phyloP scores from a whole-genome alignment of 495 filamentous ascomycete species.

The Niebla homalea region DNA sequence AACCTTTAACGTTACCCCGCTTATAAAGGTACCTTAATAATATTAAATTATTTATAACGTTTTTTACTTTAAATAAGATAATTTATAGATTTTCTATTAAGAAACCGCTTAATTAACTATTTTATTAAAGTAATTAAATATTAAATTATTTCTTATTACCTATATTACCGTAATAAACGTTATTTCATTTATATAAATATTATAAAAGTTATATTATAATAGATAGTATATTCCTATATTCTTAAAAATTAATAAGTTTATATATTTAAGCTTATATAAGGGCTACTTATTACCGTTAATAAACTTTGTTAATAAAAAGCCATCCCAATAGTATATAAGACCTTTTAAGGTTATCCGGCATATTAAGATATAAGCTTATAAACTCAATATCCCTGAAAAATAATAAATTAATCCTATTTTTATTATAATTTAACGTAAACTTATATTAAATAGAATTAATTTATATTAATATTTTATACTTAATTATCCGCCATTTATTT shows the following conservation, averaged over 20 bases:
- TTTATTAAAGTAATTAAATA: neutral
- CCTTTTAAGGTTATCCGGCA: too few relatives aligned
- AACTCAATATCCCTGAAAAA: neutral
- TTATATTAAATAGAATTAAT: too few relatives aligned
- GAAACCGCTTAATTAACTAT: neutral
- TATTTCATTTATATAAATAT: too few relatives aligned
- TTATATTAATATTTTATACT: too few relatives aligned
- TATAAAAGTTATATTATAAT: too few relatives aligned
- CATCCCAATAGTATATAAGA: too few relatives aligned
- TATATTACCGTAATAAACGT: neutral
- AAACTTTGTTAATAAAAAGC: neutral
- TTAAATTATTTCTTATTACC: neutral
- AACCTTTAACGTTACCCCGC: neutral
- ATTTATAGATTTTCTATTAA: neutral
- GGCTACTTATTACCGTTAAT: neutral
- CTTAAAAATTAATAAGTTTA: too few relatives aligned
- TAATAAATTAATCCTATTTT: neutral
- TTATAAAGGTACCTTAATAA: neutral
- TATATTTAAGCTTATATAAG: too few relatives aligned
- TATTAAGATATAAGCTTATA: neutral
- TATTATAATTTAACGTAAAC: neutral
- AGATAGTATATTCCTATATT: too few relatives aligned
- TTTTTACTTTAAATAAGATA: neutral
- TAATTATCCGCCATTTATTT: too few relatives aligned
- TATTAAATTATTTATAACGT: neutral